These are phyloP conservation scores for Wickerhamomyces sp. DNA, from an alignment of 1,139 yeast genomes.

Conservation along the genomic window DNA sequence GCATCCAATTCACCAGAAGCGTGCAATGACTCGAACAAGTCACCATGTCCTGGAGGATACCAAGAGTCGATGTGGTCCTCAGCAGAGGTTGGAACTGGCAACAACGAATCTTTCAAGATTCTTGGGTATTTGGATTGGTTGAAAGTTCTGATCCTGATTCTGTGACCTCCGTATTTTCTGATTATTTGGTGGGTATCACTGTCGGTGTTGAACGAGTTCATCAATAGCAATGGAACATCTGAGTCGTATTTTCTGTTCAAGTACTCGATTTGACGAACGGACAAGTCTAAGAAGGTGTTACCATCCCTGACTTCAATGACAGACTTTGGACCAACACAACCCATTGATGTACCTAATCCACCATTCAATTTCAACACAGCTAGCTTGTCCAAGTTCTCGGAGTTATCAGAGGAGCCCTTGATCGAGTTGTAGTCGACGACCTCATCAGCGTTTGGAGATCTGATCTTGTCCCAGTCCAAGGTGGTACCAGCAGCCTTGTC, in stretches of 20 bases:
- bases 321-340: slow-evolving; percentile 98
- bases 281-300: slow-evolving; percentile 88
- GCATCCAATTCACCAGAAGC: slow-evolving; percentile 91
- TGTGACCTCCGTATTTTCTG: slow-evolving; percentile 94
- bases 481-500: slow-evolving; percentile 86
- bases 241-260: slow-evolving; percentile 86
- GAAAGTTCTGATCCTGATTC: slow-evolving; percentile 91
- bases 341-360: slow-evolving; percentile 99
- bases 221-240: slow-evolving; percentile 91
- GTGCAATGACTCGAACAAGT: slow-evolving; percentile 84
- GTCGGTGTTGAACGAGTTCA: slow-evolving; percentile 98
- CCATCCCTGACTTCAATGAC: slow-evolving; percentile 98
- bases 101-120: slow-evolving; percentile 85
- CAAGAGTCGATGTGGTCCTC: slow-evolving; percentile 79
- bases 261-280: slow-evolving; percentile 96
- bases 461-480: slow-evolving; percentile 92
- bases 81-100: slow-evolving; percentile 82
- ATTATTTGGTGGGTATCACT: slow-evolving; percentile 92
- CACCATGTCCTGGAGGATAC: slow-evolving; percentile 99
- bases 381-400: slow-evolving; percentile 66
- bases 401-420: slow-evolving; percentile 30
- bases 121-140: slow-evolving; percentile 97
- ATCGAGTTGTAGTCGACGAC: slow-evolving; percentile 72
- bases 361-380: slow-evolving; percentile 96
- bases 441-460: slow-evolving; percentile 83